phyloP scores from a whole-genome alignment of 108 stramenopile species.

The Pseudonitzschia pungens region DNA sequence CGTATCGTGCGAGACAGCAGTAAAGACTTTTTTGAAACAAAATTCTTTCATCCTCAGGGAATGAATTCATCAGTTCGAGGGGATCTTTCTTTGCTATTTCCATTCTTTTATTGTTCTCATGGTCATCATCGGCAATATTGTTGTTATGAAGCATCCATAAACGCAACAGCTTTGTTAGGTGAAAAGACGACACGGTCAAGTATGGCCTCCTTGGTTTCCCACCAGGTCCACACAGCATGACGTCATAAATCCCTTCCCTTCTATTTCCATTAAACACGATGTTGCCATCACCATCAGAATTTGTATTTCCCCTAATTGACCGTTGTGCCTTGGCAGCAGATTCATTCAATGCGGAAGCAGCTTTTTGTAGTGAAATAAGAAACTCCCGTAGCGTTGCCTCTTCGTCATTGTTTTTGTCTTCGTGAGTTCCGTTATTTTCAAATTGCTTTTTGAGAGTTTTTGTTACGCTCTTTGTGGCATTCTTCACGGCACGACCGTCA shows the following conservation, averaged over 20 bases:
- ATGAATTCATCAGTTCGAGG: background rate
- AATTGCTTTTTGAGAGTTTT: background rate
- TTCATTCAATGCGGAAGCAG: slow-evolving; percentile 10
- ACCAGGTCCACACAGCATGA: slow-evolving; percentile 9
- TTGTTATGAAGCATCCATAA: slow-evolving; percentile 9
- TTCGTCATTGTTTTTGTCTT: background rate
- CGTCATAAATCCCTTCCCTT: slow-evolving; percentile 25
- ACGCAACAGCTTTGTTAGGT: slow-evolving; percentile 20
- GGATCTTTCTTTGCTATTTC: background rate
- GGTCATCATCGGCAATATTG: background rate
- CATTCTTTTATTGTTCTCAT: background rate
- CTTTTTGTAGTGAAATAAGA: slow-evolving; percentile 14
- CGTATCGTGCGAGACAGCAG: slow-evolving; percentile 36
- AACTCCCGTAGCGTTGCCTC: background rate
- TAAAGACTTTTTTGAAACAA: slow-evolving; percentile 25
- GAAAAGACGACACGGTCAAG: slow-evolving; percentile 18
- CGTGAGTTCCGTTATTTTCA: background rate
- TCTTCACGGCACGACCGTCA: background rate
- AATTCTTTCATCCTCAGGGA: slow-evolving; percentile 11
- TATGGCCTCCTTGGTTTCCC: slow-evolving; percentile 30
- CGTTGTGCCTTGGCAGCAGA: slow-evolving; percentile 19
- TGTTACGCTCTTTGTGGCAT: background rate
- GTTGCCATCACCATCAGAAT: background rate
- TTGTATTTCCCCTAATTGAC: background rate
- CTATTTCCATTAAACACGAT: slow-evolving; percentile 7